Base-by-base conservation (phyloP, 805 yeast species). In the Komagataella kurtzmanii region DNA sequence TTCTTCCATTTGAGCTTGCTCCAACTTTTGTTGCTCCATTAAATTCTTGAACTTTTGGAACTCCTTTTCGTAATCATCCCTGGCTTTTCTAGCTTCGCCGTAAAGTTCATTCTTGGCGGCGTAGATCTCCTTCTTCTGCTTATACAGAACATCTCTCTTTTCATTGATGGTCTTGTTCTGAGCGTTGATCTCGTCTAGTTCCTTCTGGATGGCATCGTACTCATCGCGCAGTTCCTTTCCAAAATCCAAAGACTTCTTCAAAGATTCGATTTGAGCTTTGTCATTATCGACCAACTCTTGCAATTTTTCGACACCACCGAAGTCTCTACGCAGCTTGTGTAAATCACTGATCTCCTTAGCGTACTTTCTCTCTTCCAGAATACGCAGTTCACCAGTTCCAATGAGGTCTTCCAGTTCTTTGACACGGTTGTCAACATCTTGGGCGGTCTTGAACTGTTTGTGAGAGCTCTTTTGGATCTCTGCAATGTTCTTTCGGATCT, bases 281-380 rank as follows among this genome's bases (percentile, higher is more conserved):
- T 87, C 93, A 49, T 73, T 74, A 62, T 88, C 96, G 63, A 91
- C 82, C 47, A 83, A 78, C 59, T 79, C 79, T 73, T 88, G 97
- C 60, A 79, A 78, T 60, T 79, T 78, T 63, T 82, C 89, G 59
- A 90, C 73, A 49, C 77, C 74, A 49, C 80, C 79, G 64, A 88
- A 86, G 66, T 84, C 90, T 67, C 84, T 85, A 63, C 83, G 80
- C 64, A 85, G 71, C 70, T 87, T 88, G 69, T 91, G 82, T 66
- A 93, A 78, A 48, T 82, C 68, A 50, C 88, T 77, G 75, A 88
- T 85, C 71, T 91, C 98, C 71, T 86, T 86, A 58, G 93, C 80
- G 57, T 75, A 69, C 63, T 81, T 77, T 73, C 88, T 84, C 76
- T 93, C 99, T 56, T 91, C 96, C 51, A 89, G 97, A 62, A 93